These are phyloP conservation scores for Auricularia sp. DNA, from an alignment of 768 basidiomycete genomes.

Conservation along the genomic window DNA sequence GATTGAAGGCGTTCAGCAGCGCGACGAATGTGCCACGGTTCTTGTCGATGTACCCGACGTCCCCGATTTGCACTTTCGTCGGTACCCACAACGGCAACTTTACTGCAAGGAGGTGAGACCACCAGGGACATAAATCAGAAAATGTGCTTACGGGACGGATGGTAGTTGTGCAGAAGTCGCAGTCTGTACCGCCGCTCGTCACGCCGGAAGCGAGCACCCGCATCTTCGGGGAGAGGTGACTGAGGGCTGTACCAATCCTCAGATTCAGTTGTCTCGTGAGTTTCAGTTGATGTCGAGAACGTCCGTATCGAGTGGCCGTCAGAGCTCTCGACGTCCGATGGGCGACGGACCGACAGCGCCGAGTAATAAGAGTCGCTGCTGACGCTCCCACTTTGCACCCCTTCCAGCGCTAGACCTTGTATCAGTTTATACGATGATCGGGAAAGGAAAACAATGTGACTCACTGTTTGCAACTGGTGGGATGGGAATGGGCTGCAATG, in stretches of 20 bases:
- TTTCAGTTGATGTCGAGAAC: neutral
- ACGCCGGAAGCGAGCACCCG: constrained; percentile 29
- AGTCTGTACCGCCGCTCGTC: constrained; percentile 63
- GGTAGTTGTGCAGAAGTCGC: constrained; percentile 55
- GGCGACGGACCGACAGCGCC: neutral
- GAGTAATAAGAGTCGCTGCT: neutral
- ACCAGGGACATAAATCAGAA: too few species aligned
- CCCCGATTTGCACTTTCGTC: constrained; percentile 48
- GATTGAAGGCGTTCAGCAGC: constrained; percentile 58
- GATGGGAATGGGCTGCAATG: neutral
- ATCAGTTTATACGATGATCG: neutral
- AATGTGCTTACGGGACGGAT: constrained; percentile 46
- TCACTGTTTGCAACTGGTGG: neutral
- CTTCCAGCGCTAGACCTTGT: neutral
- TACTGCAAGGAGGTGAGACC: constrained; percentile 26
- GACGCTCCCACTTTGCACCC: neutral
- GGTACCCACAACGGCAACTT: constrained; percentile 66
- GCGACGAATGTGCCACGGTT: constrained; percentile 57
- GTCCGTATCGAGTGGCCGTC: neutral
- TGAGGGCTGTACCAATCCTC: neutral
- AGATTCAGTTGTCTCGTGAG: neutral
- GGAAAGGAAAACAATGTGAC: neutral
- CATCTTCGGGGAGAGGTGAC: constrained; percentile 20
- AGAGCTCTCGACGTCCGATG: neutral
- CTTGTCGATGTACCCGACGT: constrained; percentile 67